phyloP scores from a whole-genome alignment of 164 flowering plant species.

The Kingdonia uniflora region DNA sequence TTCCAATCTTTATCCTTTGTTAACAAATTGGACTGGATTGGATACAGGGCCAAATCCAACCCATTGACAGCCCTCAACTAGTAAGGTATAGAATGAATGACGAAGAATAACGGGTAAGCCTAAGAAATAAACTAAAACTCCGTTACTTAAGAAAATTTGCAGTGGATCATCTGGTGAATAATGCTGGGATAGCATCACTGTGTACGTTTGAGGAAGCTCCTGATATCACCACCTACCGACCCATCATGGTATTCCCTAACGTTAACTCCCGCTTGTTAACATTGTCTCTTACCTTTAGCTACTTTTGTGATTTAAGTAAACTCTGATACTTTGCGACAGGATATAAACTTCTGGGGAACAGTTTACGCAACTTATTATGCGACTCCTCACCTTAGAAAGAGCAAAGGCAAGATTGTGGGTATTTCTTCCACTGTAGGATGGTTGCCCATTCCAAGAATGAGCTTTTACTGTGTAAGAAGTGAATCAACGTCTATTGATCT shows the following conservation, averaged over 20 bases:
- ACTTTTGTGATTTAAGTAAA: not conserved
- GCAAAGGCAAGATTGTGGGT: constrained; percentile 36
- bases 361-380: constrained; percentile 35
- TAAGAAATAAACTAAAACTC: too few species aligned
- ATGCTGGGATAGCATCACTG: constrained; percentile 37
- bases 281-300: not conserved
- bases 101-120: too few species aligned
- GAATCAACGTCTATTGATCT: too few species aligned
- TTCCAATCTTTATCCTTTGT: too few species aligned
- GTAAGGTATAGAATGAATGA: too few species aligned
- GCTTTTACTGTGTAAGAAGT: constrained; percentile 14
- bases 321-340: constrained; percentile 17
- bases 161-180: constrained; percentile 72
- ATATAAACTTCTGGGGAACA: constrained; percentile 52
- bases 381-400: constrained; percentile 33
- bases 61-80: too few species aligned
- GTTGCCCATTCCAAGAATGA: constrained; percentile 27
- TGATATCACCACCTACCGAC: constrained; percentile 11
- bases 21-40: too few species aligned
- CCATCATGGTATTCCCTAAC: constrained; percentile 33
- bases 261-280: too few species aligned
- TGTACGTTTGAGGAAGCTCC: constrained; percentile 32
- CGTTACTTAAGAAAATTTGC: constrained; percentile 4
- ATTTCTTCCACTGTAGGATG: constrained; percentile 27
- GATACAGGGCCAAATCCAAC: too few species aligned